These are phyloP conservation scores for Beauveria scarabaeidicola DNA, from an alignment of 2,329 filamentous ascomycete genomes.

Conservation along the genomic window DNA sequence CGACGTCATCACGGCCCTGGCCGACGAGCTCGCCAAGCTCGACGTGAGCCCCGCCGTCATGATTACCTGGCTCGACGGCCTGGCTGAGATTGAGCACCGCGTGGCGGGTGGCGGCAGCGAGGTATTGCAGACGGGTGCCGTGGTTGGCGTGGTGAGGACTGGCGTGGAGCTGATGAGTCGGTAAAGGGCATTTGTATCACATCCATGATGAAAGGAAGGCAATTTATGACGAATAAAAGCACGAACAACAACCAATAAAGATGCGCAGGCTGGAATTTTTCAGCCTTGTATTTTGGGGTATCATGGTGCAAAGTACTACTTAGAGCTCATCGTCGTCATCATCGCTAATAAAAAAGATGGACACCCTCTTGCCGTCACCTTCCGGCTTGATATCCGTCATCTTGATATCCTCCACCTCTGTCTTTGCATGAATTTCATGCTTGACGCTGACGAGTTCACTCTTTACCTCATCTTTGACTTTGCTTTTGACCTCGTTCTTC, in stretches of 20 bases:
- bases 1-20: conserved; percentile 81
- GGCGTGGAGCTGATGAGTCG: conserved; percentile 64
- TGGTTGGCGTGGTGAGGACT: conserved; percentile 79
- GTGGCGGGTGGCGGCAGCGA: conserved; percentile 83
- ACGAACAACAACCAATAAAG: background rate
- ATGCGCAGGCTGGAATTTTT: background rate
- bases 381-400: background rate
- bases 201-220: background rate
- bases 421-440: background rate
- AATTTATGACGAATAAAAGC: background rate
- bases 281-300: background rate
- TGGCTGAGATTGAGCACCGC: conserved; percentile 89
- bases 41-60: conserved; percentile 82
- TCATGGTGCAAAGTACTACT: background rate
- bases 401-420: background rate
- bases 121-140: conserved; percentile 79
- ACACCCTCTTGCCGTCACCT: conserved; percentile 3
- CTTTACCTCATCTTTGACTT: conserved; percentile 2
- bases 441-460: conserved; percentile 2
- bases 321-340: conserved; percentile 11
- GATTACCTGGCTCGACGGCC: conserved; percentile 82
- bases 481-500: background rate
- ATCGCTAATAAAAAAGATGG: conserved; percentile 6
- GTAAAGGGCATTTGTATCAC: conserved; percentile 13
- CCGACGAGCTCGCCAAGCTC: conserved; percentile 72